Evolutionary conservation across 768 basidiomycete genomes (phyloP), one percentile per base, ranked within the genome.

Genomic region (Boletus rubescentipes): DNA sequence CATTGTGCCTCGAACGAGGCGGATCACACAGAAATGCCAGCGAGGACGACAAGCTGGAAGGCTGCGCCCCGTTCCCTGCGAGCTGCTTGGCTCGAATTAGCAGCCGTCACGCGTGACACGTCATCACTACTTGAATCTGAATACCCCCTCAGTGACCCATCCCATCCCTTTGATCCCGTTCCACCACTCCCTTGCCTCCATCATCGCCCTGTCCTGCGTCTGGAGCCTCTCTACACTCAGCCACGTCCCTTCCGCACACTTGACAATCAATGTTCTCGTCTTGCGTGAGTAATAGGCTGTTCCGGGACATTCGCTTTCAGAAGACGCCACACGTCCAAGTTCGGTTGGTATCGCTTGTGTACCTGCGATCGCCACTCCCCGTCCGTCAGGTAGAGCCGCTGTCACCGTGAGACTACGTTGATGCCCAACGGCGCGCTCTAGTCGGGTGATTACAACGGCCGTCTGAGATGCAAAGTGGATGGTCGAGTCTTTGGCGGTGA

Each of bases 161-260:
- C 70, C 69, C 46, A 69, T 51, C 10, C 73, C 65, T 21, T 65
- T 69, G 12, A 83, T 72, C 2, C 91, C 91, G 65, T 89, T 91
- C 89, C 89, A 92, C 85, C 89, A 93, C 46, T 86, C 85, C 54
- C 73, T 79, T 3, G 84, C 85, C 14, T 63, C 64, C 54, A 90
- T 57, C 60, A 80, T 67, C 23, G 75, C 70, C 58, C 80, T 79
- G 49, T 82, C 82, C 58, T 86, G 83, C 54, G 83, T 81, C 62
- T 87, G 84, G 16, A 93, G 71, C 55, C 72, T 70, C 2, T 72
- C 71, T 2, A 91, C 81, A 45, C 73, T 72, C 16, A 92, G 61
- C 45, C 81, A 72, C 1, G 81, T 77, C 29, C 74, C 73, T 16
- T 70, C 69, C 1, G 80, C 80, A 62, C 88, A 89, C 9, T 77